phyloP scores from a whole-genome alignment of 352 stramenopile species.

The Phytophthora gonapodyides region DNA sequence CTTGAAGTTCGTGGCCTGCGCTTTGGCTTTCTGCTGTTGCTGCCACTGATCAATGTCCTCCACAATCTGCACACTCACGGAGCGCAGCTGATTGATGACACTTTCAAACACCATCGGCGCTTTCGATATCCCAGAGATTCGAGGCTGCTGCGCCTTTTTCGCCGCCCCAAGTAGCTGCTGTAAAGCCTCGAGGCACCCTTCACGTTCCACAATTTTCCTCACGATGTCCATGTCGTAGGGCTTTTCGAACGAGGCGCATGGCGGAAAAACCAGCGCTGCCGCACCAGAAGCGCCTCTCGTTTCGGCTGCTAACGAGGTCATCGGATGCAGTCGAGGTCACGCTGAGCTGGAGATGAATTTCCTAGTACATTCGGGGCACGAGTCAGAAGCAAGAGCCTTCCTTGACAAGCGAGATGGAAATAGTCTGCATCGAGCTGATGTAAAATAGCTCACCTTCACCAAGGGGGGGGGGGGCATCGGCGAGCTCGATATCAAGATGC shows the following conservation, averaged over 20 bases:
- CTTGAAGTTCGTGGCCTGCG: conserved; percentile 49
- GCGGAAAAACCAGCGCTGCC: conserved; percentile 32
- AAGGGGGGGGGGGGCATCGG: background rate
- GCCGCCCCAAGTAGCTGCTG: conserved; percentile 51
- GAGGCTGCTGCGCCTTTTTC: conserved; percentile 24
- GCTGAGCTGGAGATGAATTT: background rate
- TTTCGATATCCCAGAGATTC: conserved; percentile 28
- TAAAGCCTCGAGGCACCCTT: conserved; percentile 78
- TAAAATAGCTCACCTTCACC: background rate
- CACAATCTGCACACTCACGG: conserved; percentile 66
- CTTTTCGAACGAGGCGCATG: conserved; percentile 42
- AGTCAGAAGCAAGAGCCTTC: too few species aligned
- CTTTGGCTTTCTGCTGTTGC: conserved; percentile 24
- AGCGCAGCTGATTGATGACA: conserved; percentile 65
- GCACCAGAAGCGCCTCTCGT: background rate
- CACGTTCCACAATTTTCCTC: conserved; percentile 80
- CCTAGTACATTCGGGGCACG: background rate
- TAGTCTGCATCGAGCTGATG: too few species aligned
- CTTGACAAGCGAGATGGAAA: too few species aligned
- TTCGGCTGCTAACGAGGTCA: conserved; percentile 12
- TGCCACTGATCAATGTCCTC: conserved; percentile 74
- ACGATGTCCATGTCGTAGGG: conserved; percentile 65
- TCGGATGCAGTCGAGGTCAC: background rate
- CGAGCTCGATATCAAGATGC: background rate
- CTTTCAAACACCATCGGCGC: conserved; percentile 68